Evolutionary conservation across 2,329 filamentous ascomycete genomes (phyloP).

Genomic region (Corniculantispora saksenae): DNA sequence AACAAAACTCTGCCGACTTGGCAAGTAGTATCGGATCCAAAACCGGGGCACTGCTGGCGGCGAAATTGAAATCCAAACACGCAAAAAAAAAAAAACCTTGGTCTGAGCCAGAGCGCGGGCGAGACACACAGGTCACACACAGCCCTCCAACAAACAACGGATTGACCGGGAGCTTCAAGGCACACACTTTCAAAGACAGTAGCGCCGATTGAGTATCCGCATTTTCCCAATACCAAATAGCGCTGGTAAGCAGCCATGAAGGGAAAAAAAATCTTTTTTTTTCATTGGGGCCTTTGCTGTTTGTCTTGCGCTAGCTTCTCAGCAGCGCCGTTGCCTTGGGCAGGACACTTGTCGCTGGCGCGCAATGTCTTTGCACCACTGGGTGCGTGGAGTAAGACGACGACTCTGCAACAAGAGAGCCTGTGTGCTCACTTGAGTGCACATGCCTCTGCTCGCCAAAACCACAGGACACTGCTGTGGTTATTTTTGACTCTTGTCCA

Average conservation of each 20-base stretch:
- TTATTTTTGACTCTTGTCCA: neutral
- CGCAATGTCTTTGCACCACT: conserved; percentile 5
- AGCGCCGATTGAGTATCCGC: conserved; percentile 13
- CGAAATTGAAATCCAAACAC: neutral
- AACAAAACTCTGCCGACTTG: neutral
- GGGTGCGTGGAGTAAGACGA: neutral
- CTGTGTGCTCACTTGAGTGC: conserved; percentile 6
- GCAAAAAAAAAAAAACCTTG: neutral
- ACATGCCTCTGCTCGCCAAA: neutral
- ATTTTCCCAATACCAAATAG: neutral
- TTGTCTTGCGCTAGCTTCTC: neutral
- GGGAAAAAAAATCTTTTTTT: neutral
- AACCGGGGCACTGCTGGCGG: neutral
- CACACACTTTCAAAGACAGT: conserved; percentile 4
- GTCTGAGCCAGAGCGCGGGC: neutral
- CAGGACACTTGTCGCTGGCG: conserved; percentile 12
- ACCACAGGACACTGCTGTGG: neutral
- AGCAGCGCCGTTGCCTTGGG: neutral
- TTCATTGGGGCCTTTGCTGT: neutral
- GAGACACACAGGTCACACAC: neutral
- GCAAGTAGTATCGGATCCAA: neutral
- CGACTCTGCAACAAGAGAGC: neutral
- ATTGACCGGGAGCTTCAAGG: neutral
- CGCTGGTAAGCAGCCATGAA: neutral
- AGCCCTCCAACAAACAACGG: neutral